Conservation (phyloP, 2,329 filamentous ascomycete genomes). For the Alternaria arbusti region DNA sequence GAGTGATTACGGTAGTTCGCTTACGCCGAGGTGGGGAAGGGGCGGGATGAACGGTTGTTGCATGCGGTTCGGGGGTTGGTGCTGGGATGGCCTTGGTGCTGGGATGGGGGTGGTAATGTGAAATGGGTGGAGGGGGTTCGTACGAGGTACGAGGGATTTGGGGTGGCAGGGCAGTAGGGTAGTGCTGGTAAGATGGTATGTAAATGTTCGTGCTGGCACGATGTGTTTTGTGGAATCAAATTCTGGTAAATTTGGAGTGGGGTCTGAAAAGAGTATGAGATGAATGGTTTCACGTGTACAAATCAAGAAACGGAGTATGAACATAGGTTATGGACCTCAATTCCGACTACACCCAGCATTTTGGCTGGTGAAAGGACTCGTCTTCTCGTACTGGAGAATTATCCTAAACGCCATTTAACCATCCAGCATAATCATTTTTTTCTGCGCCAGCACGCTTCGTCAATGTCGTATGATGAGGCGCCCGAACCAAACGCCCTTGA, state of each 20-base stretch:
- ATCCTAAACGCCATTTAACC: neutral
- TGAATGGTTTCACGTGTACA: neutral
- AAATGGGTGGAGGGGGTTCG: neutral
- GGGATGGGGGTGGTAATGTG: neutral
- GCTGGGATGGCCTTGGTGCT: neutral
- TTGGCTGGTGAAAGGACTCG: no score
- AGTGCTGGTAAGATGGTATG: neutral
- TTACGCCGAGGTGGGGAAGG: neutral
- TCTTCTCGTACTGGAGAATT: neutral
- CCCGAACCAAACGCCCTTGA: neutral
- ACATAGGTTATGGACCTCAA: neutral
- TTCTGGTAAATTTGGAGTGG: no score
- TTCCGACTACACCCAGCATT: neutral
- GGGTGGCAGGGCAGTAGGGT: no score
- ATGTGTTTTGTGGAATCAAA: neutral
- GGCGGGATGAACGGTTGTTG: neutral
- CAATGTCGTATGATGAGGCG: neutral
- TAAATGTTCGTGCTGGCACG: neutral
- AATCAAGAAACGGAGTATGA: neutral
- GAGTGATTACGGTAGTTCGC: neutral
- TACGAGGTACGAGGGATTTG: neutral
- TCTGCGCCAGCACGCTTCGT: conserved; percentile 2
- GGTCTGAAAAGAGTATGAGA: no score
- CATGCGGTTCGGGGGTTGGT: neutral
- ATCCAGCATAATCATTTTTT: neutral